A percentile compares a stretch with the other conserved stretches of the same genome.
phyloP scores from a whole-genome alignment of 2,329 filamentous ascomycete genomes.

The Stachybotrys chartarum region DNA sequence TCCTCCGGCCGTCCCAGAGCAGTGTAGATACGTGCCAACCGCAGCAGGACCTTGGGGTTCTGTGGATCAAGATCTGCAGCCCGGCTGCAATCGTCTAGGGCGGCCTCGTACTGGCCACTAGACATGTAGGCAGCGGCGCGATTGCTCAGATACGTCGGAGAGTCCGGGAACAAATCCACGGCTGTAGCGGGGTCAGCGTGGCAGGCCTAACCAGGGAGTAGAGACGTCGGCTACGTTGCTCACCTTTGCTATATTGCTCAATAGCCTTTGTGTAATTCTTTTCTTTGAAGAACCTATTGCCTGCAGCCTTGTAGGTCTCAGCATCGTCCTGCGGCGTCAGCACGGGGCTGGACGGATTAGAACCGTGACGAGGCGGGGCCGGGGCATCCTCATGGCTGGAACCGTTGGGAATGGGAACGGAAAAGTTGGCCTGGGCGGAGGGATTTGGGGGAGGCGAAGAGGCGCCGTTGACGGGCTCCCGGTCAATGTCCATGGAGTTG shows the following conservation, averaged over 20 bases:
- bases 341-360: constrained; percentile 52
- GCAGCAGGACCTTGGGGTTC: constrained; percentile 82
- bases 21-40: constrained; percentile 85
- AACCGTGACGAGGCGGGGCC: constrained; percentile 65
- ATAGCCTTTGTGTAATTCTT: constrained; percentile 84
- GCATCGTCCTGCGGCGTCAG: constrained; percentile 62
- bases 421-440: constrained; percentile 36
- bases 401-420: constrained; percentile 45
- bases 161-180: constrained; percentile 78
- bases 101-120: constrained; percentile 68
- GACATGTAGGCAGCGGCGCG: constrained; percentile 92
- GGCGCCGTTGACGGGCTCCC: constrained; percentile 47
- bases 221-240: constrained; percentile 7
- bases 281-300: constrained; percentile 96
- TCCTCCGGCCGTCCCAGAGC: constrained; percentile 80
- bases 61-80: constrained; percentile 78
- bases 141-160: constrained; percentile 88
- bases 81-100: constrained; percentile 78
- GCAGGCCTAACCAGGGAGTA: background rate
- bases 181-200: constrained; percentile 42
- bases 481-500: constrained; percentile 72
- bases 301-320: constrained; percentile 83
- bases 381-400: constrained; percentile 43
- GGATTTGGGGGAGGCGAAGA: constrained; percentile 44
- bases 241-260: constrained; percentile 92